Evolutionary conservation across 192 early-diverging fungal species (phyloP), one percentile per base, ranked within the genome.

Genomic region (Umbelopsis sp.): DNA sequence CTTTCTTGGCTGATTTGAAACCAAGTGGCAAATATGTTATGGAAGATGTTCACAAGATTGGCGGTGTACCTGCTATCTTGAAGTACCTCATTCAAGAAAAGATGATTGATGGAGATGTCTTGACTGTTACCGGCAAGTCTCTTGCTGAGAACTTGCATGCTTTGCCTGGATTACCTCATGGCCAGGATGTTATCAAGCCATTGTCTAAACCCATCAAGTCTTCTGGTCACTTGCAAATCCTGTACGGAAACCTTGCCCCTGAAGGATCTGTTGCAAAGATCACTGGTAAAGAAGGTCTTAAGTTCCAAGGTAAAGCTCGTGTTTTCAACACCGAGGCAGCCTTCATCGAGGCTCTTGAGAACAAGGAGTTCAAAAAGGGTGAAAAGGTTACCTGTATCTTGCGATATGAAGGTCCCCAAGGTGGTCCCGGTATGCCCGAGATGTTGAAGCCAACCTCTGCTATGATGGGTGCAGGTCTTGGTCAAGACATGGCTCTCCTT

Each of bases 361-460:
- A 87, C 32, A 88, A 88, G 36, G 88, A 96, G 77, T 96, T 99
- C 76, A 79, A 72, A 78, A 96, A 96, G 86, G 98, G 98, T 34
- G 87, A 97, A 80, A 94, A 95, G 41, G 69, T 50, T 20, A 87
- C 94, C 41, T 89, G 90, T 53, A 85, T 99, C 53, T 98, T 99
- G 85, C 91, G 96, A 44, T 98, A 99, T 81, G 95, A 97, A 78
- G 98, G 98, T 3, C 98, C 98, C 32, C 93, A 94, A 84, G 98
- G 98, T 71, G 96, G 96, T 20, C 98, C 98, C 9, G 98, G 98
- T 65, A 99, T 99, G 98, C 95, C 95, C 29, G 98, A 99, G 81
- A 99, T 99, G 98, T 86, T 99, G 79, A 98, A 95, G 12, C 98
- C 98, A 20, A 95, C 95, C 41, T 91, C 89, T 80, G 96, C 96